Percentiles rank a stretch among this genome's conserved stretches.
These are phyloP conservation scores for Ceratobasidium sp. DNA, from an alignment of 1,284 basidiomycete species.

Conservation along the genomic window DNA sequence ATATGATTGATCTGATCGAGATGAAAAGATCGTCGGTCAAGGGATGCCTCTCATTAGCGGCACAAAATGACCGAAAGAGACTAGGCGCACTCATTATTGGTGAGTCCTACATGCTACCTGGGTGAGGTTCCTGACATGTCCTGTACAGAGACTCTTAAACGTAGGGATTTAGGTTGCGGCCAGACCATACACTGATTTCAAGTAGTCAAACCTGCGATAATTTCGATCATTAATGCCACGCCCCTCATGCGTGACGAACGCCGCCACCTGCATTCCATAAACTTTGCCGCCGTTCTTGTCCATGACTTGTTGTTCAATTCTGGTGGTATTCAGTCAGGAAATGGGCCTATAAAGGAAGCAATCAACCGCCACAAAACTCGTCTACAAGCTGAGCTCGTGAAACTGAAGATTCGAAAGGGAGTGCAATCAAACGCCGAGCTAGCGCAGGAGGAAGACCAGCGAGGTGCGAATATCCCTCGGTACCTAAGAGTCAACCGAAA, in stretches of 20 bases:
- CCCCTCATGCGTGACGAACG: slow-evolving; percentile 76
- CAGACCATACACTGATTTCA: neutral
- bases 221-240: slow-evolving; percentile 66
- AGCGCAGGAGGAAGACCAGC: slow-evolving; percentile 62
- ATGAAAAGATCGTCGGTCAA: slow-evolving; percentile 87
- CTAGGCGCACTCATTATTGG: slow-evolving; percentile 77
- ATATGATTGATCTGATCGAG: slow-evolving; percentile 82
- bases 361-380: slow-evolving; percentile 84
- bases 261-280: slow-evolving; percentile 71
- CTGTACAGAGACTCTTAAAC: slow-evolving; percentile 89
- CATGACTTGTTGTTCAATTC: slow-evolving; percentile 84
- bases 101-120: neutral
- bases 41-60: slow-evolving; percentile 71
- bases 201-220: slow-evolving; percentile 72
- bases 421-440: slow-evolving; percentile 70
- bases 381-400: slow-evolving; percentile 83
- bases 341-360: slow-evolving; percentile 85
- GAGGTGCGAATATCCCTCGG: slow-evolving; percentile 78
- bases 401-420: slow-evolving; percentile 81
- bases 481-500: slow-evolving; percentile 86
- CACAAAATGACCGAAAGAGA: slow-evolving; percentile 78
- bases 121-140: neutral
- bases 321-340: slow-evolving; percentile 81
- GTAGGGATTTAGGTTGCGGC: slow-evolving; percentile 56
- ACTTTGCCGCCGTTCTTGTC: slow-evolving; percentile 80